Percentiles rank a stretch among this genome's conserved stretches.
Conservation (phyloP, 192 early-diverging fungal species). For the Coemansia sp. region DNA sequence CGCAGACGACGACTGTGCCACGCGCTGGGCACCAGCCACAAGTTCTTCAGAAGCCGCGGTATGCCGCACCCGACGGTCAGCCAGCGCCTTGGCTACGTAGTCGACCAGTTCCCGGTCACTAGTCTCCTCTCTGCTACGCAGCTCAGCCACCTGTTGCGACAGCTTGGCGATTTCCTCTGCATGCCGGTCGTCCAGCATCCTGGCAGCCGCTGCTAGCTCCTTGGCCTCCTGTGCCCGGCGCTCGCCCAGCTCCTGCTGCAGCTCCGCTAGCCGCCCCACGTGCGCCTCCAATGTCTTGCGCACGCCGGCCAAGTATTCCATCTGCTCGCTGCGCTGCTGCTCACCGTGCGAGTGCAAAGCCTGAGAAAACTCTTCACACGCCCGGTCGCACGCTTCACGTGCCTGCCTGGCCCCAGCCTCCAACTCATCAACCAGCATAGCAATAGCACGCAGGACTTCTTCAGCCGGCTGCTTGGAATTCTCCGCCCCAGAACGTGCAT, state of each 20-base stretch:
- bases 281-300: neutral
- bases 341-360: neutral
- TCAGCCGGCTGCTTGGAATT: neutral
- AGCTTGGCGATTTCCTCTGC: conserved; percentile 14
- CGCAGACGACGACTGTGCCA: too few species aligned
- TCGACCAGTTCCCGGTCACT: too few species aligned
- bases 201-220: neutral
- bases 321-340: neutral
- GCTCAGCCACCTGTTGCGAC: conserved; percentile 19
- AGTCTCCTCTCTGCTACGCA: neutral
- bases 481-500: conserved; percentile 11
- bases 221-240: neutral
- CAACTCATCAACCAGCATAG: neutral
- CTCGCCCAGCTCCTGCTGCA: neutral
- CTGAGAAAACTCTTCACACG: neutral
- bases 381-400: neutral
- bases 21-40: too few species aligned
- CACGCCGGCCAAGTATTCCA: neutral
- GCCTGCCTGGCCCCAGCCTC: neutral
- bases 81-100: too few species aligned
- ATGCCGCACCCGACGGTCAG: too few species aligned
- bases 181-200: conserved; percentile 7
- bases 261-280: too few species aligned
- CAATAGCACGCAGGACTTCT: neutral
- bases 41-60: too few species aligned